phyloP scores from a whole-genome alignment of 1,284 basidiomycete genomes.

The Ganoderma lucidum region DNA sequence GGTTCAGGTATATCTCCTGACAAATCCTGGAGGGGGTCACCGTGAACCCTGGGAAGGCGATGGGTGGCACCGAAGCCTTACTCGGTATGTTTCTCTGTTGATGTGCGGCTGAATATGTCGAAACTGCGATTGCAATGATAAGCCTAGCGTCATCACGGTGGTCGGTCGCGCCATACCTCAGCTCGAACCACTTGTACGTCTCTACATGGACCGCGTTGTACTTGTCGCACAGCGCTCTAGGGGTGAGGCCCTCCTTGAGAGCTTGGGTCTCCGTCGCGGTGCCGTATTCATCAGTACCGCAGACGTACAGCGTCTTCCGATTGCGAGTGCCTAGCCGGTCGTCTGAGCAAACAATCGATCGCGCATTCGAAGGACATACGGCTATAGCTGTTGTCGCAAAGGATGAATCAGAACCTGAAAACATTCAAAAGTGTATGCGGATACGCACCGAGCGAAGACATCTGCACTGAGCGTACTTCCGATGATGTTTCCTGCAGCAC shows the following conservation, averaged over 20 bases:
- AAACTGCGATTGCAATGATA: conserved; percentile 65
- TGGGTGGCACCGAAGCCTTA: conserved; percentile 45
- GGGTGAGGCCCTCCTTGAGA: conserved; percentile 91
- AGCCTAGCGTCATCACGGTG: conserved; percentile 13
- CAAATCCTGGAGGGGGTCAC: conserved; percentile 67
- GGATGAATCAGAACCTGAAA: conserved; percentile 41
- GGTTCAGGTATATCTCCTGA: conserved; percentile 87
- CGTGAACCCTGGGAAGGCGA: not conserved
- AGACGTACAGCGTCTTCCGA: conserved; percentile 84
- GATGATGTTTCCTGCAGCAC: conserved; percentile 88
- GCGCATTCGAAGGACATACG: conserved; percentile 52
- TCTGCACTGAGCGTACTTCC: conserved; percentile 96
- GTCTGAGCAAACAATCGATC: conserved; percentile 6
- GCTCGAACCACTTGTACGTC: conserved; percentile 96
- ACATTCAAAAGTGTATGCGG: not conserved
- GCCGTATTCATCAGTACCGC: conserved; percentile 99
- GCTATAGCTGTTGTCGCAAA: conserved; percentile 59
- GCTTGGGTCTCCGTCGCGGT: conserved; percentile 99
- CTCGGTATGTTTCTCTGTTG: conserved; percentile 91
- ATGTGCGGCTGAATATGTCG: conserved; percentile 97
- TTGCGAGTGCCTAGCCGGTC: conserved; percentile 70
- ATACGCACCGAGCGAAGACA: conserved; percentile 89
- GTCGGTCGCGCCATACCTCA: conserved; percentile 58
- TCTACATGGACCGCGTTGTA: conserved; percentile 91
- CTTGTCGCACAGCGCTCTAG: conserved; percentile 92